These are phyloP conservation scores for Fusarium nelsonii DNA, from an alignment of 2,329 filamentous ascomycete species.

Conservation along the genomic window DNA sequence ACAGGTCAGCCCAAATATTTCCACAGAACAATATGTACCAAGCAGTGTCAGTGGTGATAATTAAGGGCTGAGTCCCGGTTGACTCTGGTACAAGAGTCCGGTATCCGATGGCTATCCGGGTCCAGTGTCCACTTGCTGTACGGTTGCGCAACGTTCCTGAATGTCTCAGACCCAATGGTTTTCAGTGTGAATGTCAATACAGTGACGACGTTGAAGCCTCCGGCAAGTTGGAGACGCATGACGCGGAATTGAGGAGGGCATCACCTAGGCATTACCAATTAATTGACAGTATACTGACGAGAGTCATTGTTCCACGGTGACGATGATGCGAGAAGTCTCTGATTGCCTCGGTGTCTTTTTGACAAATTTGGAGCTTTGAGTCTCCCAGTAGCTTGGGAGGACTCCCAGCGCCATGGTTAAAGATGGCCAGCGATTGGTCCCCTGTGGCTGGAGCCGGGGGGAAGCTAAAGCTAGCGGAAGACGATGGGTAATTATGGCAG, in stretches of 20 bases:
- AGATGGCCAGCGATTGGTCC: conserved; percentile 34
- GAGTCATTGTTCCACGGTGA: neutral
- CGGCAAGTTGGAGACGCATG: neutral
- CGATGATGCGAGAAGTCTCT: conserved; percentile 9
- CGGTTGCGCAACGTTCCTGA: conserved; percentile 35
- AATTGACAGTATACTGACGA: neutral
- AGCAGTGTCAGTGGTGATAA: conserved; percentile 9
- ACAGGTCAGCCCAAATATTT: neutral
- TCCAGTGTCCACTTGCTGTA: conserved; percentile 16
- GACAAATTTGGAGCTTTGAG: conserved; percentile 10
- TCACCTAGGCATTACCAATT: neutral
- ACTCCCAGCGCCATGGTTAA: conserved; percentile 38
- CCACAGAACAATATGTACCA: conserved; percentile 6
- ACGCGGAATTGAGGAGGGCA: conserved; percentile 5
- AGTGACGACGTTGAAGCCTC: conserved; percentile 13
- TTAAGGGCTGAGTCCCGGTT: conserved; percentile 21
- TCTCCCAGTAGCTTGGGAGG: conserved; percentile 29
- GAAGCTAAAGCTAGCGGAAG: conserved; percentile 17
- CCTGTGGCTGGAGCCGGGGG: conserved; percentile 24
- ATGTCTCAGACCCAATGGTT: conserved; percentile 28
- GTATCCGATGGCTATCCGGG: neutral
- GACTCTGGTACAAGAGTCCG: conserved; percentile 27
- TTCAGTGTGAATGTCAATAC: conserved; percentile 24
- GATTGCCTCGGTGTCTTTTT: conserved; percentile 2
- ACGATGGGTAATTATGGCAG: conserved; percentile 10